phyloP scores from a whole-genome alignment of 192 early-diverging fungal species.

The Podila epigama region DNA sequence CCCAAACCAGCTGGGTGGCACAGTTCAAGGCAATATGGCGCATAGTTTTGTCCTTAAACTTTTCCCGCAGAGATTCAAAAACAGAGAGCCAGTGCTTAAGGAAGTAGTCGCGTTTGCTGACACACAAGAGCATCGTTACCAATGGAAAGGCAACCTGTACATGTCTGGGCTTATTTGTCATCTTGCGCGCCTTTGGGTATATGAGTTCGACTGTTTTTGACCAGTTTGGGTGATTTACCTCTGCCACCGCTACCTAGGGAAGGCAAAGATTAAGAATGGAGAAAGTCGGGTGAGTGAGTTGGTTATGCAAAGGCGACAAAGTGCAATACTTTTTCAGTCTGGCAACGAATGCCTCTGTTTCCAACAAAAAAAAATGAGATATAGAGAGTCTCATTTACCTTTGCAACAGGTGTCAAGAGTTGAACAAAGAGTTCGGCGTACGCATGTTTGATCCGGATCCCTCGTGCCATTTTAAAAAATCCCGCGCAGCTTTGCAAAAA shows the following conservation, averaged over 20 bases:
- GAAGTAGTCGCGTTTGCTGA: slow-evolving; percentile 91
- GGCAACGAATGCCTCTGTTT: neutral
- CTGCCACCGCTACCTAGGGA: slow-evolving; percentile 85
- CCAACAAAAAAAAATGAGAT: neutral
- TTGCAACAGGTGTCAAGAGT: slow-evolving; percentile 89
- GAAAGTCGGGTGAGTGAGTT: too few relatives aligned
- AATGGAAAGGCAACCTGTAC: slow-evolving; percentile 82
- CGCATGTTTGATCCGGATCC: slow-evolving; percentile 85
- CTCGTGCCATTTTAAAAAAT: slow-evolving; percentile 86
- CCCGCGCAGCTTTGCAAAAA: slow-evolving; percentile 91
- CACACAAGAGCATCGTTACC: slow-evolving; percentile 87
- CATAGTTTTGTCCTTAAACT: slow-evolving; percentile 77
- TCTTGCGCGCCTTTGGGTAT: slow-evolving; percentile 88
- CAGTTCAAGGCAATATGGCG: slow-evolving; percentile 80
- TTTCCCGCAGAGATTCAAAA: slow-evolving; percentile 72
- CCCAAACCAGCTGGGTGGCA: slow-evolving; percentile 88
- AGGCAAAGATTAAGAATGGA: slow-evolving; percentile 3
- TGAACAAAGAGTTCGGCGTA: slow-evolving; percentile 92
- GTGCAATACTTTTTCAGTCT: too few relatives aligned
- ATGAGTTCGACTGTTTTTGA: slow-evolving; percentile 92
- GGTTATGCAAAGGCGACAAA: too few relatives aligned
- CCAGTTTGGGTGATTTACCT: slow-evolving; percentile 95
- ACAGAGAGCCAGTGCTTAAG: slow-evolving; percentile 76
- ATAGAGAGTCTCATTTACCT: too few relatives aligned
- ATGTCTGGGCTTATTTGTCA: slow-evolving; percentile 88